Conservation (phyloP, 176 grass and related monocot genomes). For the Guadua angustifolia region DNA sequence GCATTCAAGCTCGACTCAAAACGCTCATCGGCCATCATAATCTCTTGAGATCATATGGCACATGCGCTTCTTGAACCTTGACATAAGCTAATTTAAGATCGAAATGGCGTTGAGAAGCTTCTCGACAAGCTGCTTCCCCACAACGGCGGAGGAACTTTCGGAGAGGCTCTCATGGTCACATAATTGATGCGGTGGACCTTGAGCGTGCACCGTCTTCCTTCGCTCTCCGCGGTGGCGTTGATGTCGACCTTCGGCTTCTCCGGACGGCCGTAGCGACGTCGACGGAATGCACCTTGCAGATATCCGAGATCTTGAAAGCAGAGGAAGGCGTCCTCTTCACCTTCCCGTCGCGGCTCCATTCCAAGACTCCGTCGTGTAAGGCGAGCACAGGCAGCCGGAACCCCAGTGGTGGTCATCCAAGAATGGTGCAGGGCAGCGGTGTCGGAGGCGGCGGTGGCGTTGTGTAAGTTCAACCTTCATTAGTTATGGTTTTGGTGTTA, state of each 20-base stretch:
- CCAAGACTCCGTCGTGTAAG: conserved; percentile 17
- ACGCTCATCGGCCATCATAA: conserved; percentile 47
- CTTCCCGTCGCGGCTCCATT: conserved; percentile 67
- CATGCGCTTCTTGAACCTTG: conserved; percentile 60
- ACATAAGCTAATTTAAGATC: conserved; percentile 75
- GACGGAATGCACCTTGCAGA: conserved; percentile 79
- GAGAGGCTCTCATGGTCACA: conserved; percentile 28
- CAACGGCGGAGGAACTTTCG: conserved; percentile 37
- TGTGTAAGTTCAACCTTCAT: no score
- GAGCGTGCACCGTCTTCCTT: conserved; percentile 37
- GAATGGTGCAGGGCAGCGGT: no score
- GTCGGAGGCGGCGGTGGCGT: no score
- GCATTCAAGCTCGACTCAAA: conserved; percentile 64
- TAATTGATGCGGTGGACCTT: conserved; percentile 57
- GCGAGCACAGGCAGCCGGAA: neutral
- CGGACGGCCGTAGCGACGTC: conserved; percentile 36
- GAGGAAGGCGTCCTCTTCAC: conserved; percentile 42
- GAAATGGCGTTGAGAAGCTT: conserved; percentile 67
- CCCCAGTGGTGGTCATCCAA: no score
- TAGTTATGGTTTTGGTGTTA: no score
- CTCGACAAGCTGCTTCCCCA: conserved; percentile 54
- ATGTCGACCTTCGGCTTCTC: conserved; percentile 48
- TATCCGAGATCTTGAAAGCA: conserved; percentile 60
- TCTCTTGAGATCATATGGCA: conserved; percentile 65
- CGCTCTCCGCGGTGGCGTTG: conserved; percentile 36